Percentiles rank a stretch among this genome's conserved stretches.
These are phyloP conservation scores for Candida mattraensis DNA, from an alignment of 805 yeast genomes.

Conservation along the genomic window DNA sequence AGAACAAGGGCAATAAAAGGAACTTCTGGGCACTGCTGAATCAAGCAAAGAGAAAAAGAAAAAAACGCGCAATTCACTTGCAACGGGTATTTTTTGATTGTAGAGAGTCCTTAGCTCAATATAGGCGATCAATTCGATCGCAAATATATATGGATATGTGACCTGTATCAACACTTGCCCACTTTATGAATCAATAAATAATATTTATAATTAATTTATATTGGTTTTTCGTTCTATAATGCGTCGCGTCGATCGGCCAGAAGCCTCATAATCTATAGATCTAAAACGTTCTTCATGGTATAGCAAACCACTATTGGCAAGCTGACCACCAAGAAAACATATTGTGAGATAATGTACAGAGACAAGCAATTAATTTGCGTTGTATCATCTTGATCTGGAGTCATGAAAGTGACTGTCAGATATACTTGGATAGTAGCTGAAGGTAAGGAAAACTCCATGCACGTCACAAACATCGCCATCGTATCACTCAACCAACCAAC, in stretches of 20 bases:
- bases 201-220: background rate
- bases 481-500: conserved; percentile 49
- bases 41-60: too few relatives aligned
- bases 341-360: conserved; percentile 48
- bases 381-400: conserved; percentile 43
- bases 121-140: too few relatives aligned
- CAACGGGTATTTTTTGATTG: too few relatives aligned
- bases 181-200: conserved; percentile 1
- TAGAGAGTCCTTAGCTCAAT: too few relatives aligned
- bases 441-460: conserved; percentile 52
- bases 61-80: too few relatives aligned
- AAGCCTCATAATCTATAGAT: conserved; percentile 9
- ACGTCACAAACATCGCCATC: conserved; percentile 43
- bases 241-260: conserved; percentile 18
- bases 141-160: too few relatives aligned
- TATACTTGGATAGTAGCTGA: conserved; percentile 61
- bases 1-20: conserved; percentile 1
- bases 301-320: conserved; percentile 54
- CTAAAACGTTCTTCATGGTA: conserved; percentile 32
- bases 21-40: too few relatives aligned
- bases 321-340: conserved; percentile 43
- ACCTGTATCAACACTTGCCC: too few relatives aligned
- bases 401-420: conserved; percentile 56
- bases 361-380: conserved; percentile 58
- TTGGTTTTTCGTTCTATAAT: too few relatives aligned